Percentiles rank a stretch among this genome's conserved stretches.
Conservation (phyloP, 495 filamentous ascomycete species). For the Staphylotrichum longicolle region DNA sequence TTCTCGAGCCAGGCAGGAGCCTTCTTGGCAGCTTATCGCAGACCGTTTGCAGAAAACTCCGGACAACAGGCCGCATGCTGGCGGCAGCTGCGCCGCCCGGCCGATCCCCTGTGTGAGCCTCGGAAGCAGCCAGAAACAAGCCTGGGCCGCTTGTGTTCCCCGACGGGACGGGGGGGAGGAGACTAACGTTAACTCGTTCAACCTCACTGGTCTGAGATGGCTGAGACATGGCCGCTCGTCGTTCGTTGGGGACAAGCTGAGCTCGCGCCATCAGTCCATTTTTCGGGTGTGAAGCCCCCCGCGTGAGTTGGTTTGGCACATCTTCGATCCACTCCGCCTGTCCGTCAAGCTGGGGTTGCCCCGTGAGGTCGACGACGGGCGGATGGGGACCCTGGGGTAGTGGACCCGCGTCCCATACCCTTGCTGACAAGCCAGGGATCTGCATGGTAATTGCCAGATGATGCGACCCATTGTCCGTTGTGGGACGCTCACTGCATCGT, state of each 20-base stretch:
- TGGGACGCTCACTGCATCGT: conserved; percentile 15
- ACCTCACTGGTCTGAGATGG: background rate
- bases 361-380: background rate
- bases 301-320: too few relatives aligned
- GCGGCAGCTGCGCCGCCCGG: too few relatives aligned
- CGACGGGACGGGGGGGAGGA: background rate
- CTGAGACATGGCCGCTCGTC: conserved; percentile 4
- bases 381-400: conserved; percentile 9
- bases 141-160: conserved; percentile 8
- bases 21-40: conserved; percentile 8
- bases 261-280: conserved; percentile 2
- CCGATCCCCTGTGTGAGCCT: background rate
- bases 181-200: background rate
- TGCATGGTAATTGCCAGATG: conserved; percentile 23
- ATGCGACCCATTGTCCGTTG: conserved; percentile 12
- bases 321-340: background rate
- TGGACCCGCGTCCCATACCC: conserved; percentile 7
- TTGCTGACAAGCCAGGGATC: conserved; percentile 15
- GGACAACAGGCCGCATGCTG: background rate
- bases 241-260: background rate
- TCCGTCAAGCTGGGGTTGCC: conserved; percentile 4
- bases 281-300: background rate
- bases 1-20: background rate
- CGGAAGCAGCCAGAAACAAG: background rate
- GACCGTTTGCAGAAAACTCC: background rate